phyloP scores from a whole-genome alignment of 2,329 filamentous ascomycete genomes.

The Monosporascus sp. region DNA sequence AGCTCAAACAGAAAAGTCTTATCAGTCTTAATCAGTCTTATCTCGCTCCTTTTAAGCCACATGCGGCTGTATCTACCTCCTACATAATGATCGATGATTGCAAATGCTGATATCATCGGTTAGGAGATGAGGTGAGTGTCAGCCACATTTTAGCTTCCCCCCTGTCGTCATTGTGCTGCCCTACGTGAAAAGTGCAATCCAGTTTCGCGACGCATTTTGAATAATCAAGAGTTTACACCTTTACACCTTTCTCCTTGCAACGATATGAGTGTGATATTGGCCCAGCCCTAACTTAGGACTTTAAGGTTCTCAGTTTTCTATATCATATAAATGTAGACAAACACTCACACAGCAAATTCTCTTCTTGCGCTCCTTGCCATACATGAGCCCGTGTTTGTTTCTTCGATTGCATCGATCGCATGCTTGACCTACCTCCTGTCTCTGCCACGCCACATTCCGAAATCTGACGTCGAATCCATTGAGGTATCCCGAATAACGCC shows the following conservation, averaged over 20 bases:
- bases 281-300: too few relatives aligned
- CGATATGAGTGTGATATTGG: too few relatives aligned
- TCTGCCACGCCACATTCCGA: neutral
- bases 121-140: conserved; percentile 4
- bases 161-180: neutral
- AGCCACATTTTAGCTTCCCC: conserved; percentile 4
- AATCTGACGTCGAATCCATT: too few relatives aligned
- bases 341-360: neutral
- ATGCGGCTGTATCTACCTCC: too few relatives aligned
- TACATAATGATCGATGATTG: neutral
- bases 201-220: too few relatives aligned
- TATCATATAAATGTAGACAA: neutral
- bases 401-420: neutral
- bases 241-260: neutral
- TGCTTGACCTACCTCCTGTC: neutral
- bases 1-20: too few relatives aligned
- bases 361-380: conserved; percentile 14
- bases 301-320: neutral
- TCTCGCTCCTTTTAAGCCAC: too few relatives aligned
- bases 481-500: too few relatives aligned
- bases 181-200: neutral
- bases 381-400: neutral
- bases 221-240: neutral
- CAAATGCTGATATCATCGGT: neutral
- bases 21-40: too few relatives aligned